Percentiles rank a stretch among this genome's conserved stretches.
Conservation (phyloP, 164 flowering plant genomes). For the Annona cherimola region DNA sequence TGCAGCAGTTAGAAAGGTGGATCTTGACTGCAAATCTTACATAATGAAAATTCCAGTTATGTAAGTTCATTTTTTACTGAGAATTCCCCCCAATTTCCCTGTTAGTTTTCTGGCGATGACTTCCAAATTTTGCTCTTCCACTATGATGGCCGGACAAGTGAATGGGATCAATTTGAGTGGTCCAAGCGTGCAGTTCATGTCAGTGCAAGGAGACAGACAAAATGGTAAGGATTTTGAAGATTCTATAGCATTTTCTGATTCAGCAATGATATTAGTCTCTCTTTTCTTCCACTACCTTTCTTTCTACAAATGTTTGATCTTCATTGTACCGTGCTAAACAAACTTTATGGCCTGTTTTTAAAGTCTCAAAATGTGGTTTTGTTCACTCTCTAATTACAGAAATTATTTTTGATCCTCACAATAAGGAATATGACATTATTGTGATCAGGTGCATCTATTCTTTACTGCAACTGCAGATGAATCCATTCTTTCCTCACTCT, state of each 20-base stretch:
- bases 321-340: neutral
- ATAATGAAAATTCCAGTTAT: no score
- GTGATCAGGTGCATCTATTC: no score
- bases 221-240: conserved; percentile 51
- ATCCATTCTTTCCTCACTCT: no score
- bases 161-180: conserved; percentile 98
- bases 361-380: neutral
- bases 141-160: conserved; percentile 88
- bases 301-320: neutral
- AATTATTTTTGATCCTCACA: no score
- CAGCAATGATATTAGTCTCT: neutral
- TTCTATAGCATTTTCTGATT: neutral
- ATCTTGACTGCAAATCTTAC: no score
- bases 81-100: conserved; percentile 5
- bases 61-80: neutral
- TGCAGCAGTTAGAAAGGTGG: conserved; percentile 79
- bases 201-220: conserved; percentile 75
- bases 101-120: conserved; percentile 68
- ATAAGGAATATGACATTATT: no score
- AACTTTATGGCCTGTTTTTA: neutral
- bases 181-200: conserved; percentile 83
- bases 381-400: no score
- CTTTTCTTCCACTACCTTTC: neutral
- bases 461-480: no score
- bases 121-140: conserved; percentile 87